Conservation (phyloP, 306 rosid genomes). For the Sechiopsis laciniata region DNA sequence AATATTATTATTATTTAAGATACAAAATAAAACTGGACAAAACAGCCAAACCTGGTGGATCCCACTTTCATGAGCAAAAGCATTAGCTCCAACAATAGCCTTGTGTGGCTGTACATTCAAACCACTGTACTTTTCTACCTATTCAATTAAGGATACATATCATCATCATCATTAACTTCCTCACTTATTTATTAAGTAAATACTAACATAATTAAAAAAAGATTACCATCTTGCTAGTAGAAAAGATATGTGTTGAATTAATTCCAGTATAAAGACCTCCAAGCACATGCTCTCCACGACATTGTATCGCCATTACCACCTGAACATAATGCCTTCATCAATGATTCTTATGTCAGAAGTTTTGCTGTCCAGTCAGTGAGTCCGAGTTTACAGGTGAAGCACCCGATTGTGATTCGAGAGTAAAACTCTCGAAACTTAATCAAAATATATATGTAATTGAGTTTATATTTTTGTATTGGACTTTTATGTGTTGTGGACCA, state of each 20-base stretch:
- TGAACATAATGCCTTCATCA: no score
- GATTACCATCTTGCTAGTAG: constrained; percentile 83
- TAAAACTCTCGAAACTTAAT: no score
- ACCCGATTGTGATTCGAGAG: no score
- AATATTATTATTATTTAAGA: constrained; percentile 9
- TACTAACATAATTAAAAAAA: neutral
- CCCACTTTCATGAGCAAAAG: constrained; percentile 98
- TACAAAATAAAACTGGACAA: neutral
- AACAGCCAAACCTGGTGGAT: constrained; percentile 85
- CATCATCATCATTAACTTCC: no score
- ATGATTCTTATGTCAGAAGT: no score
- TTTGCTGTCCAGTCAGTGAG: no score
- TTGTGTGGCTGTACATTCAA: constrained; percentile 91
- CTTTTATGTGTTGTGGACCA: no score
- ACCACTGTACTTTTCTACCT: constrained; percentile 91
- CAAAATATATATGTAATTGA: no score
- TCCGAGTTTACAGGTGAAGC: no score
- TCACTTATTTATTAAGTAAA: no score
- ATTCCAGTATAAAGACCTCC: constrained; percentile 73
- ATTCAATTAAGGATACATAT: neutral
- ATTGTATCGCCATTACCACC: constrained; percentile 90
- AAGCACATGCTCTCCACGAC: constrained; percentile 50
- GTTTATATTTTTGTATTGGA: no score
- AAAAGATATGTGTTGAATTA: constrained; percentile 56
- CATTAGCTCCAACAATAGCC: constrained; percentile 95